Base-by-base conservation (phyloP, 192 early-diverging fungal genomes). In the Funneliformis geosporum region DNA sequence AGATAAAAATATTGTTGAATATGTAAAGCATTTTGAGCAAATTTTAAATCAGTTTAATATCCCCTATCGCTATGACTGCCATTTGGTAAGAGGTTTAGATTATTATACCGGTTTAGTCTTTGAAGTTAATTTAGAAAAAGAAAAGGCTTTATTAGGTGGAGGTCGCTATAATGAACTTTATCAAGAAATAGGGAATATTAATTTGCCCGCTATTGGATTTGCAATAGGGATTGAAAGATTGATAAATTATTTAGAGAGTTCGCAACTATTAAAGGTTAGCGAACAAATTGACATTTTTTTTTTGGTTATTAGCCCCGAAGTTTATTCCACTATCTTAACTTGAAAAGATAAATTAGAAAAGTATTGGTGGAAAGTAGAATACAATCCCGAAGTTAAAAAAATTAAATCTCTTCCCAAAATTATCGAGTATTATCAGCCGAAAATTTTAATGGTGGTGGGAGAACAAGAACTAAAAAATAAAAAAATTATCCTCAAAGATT, bases 61-160 rank as follows among this genome's bases (percentile, higher is more conserved):
- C 1, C 44, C 70, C 50, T 73, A 73, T n/a, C 70, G 50, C 1
- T 73, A 73, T 47, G 43, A 73, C 50, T 73, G 50, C 27, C 4
- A 46, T 47, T 73, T 73, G n/a, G 70, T 73, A 10, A 43, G 70
- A 3, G 70, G 70, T 16, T 73, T 73, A 28, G 70, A 73, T 73
- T 73, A 73, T 73, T 73, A 73, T 27, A 73, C 70, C 7, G 70
- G 70, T 3, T 25, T 73, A 12, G 70, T 73, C 50, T 73, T 73
- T 73, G 70, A 73, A 38, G 70, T 73, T 47, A 28, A 18, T 73
- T 73, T 73, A 21, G 70, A 0, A 1, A 28, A 21, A 9, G 70
- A 73, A 73, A 73, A 73, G 18, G 38, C 70, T 1, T 11, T 73
- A 11, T 73, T 73, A 50, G 70, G 70, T 2, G 70, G 70, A 4